A percentile compares a stretch with the other conserved stretches of the same genome.
phyloP scores from a whole-genome alignment of 768 basidiomycete species.

The Lepiota brunneoincarnata region DNA sequence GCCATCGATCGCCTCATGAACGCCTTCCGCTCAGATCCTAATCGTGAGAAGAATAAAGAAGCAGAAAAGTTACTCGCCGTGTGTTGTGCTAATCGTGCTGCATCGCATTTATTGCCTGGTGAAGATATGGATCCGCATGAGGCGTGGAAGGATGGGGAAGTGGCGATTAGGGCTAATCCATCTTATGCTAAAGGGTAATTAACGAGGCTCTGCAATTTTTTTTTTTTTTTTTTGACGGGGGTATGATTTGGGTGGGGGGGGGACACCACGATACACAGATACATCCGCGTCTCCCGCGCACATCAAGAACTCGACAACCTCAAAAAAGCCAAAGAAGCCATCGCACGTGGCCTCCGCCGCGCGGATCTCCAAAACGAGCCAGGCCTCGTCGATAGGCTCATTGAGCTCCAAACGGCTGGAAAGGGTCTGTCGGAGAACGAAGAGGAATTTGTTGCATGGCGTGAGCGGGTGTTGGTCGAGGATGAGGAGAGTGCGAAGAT shows the following conservation, averaged over 20 bases:
- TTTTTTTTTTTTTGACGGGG: neutral
- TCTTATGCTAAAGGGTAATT: conserved; percentile 15
- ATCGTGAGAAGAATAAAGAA: conserved; percentile 4
- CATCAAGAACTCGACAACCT: conserved; percentile 13
- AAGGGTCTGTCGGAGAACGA: conserved; percentile 17
- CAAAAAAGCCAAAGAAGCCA: conserved; percentile 14
- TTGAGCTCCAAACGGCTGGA: conserved; percentile 16
- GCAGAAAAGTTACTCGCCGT: conserved; percentile 10
- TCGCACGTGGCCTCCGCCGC: conserved; percentile 14
- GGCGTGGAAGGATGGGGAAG: conserved; percentile 13
- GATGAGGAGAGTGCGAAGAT: conserved; percentile 12
- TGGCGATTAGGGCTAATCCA: conserved; percentile 10
- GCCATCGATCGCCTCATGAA: conserved; percentile 12
- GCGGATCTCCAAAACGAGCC: conserved; percentile 13
- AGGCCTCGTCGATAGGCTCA: conserved; percentile 16
- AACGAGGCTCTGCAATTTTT: neutral
- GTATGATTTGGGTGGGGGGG: too few relatives aligned
- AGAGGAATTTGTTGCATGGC: conserved; percentile 9
- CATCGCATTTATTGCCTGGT: conserved; percentile 1
- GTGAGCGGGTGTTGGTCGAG: conserved; percentile 3
- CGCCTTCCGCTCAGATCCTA: conserved; percentile 9
- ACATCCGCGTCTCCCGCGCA: conserved; percentile 17
- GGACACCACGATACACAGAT: too few relatives aligned
- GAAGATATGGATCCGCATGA: conserved; percentile 5
- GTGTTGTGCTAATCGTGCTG: conserved; percentile 6